Percentiles rank a stretch among this genome's conserved stretches.
phyloP scores from a whole-genome alignment of 192 early-diverging fungal genomes.

The Coemansia sp. region DNA sequence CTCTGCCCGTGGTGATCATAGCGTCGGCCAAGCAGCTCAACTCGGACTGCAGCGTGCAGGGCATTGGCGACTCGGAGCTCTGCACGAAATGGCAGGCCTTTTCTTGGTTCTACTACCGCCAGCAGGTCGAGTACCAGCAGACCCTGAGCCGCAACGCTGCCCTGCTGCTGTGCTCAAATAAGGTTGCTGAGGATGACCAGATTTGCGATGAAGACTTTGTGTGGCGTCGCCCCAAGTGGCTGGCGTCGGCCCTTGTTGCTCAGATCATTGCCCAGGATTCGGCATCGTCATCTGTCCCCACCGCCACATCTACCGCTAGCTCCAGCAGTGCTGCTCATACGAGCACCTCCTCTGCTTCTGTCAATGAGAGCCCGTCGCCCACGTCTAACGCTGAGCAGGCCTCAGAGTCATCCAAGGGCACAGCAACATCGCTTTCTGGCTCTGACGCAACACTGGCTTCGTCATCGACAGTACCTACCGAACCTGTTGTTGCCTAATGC shows the following conservation, averaged over 20 bases:
- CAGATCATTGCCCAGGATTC: slow-evolving; percentile 28
- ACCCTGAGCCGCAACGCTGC: slow-evolving; percentile 50
- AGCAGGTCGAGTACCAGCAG: slow-evolving; percentile 53
- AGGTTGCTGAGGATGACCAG: slow-evolving; percentile 24
- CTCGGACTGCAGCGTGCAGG: slow-evolving; percentile 36
- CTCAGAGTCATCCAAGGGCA: too few relatives aligned
- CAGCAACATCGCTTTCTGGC: too few relatives aligned
- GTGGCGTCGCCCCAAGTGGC: slow-evolving; percentile 45
- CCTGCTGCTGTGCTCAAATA: slow-evolving; percentile 29
- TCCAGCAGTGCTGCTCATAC: too few relatives aligned
- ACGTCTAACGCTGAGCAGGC: neutral
- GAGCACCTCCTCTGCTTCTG: too few relatives aligned
- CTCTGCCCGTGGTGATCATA: slow-evolving; percentile 36
- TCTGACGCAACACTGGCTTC: too few relatives aligned
- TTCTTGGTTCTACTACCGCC: slow-evolving; percentile 50
- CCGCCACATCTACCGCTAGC: too few relatives aligned
- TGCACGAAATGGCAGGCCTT: slow-evolving; percentile 54
- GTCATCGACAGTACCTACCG: too few relatives aligned
- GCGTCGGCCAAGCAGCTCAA: slow-evolving; percentile 42
- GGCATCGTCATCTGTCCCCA: too few relatives aligned
- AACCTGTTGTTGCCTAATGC: too few relatives aligned
- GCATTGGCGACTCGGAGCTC: slow-evolving; percentile 25
- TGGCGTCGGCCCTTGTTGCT: slow-evolving; percentile 32
- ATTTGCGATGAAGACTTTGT: slow-evolving; percentile 43
- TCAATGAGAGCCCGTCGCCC: neutral